Evolutionary conservation across 176 grass and related monocot species (phyloP).

Genomic region (Elaeis guineensis): DNA sequence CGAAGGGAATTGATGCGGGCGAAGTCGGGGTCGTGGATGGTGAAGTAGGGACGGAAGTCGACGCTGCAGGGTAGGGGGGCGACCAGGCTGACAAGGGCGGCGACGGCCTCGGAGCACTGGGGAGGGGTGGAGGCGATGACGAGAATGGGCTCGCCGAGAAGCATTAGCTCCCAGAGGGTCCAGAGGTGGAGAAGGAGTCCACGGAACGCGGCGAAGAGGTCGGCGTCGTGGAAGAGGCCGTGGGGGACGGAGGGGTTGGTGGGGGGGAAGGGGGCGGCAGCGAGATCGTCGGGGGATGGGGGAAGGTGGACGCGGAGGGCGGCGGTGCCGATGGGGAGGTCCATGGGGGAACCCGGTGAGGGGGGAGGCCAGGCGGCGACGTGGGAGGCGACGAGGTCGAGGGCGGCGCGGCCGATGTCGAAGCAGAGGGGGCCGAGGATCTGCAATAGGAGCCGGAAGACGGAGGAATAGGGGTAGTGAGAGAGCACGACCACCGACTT

Average conservation of each 20-base stretch:
- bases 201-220: constrained; percentile 75
- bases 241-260: constrained; percentile 60
- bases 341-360: constrained; percentile 45
- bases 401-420: constrained; percentile 71
- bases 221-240: constrained; percentile 80
- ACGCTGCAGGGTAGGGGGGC: constrained; percentile 65
- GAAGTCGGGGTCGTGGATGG: constrained; percentile 96
- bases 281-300: constrained; percentile 34
- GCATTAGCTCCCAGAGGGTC: constrained; percentile 94
- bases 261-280: constrained; percentile 33
- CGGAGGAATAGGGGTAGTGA: constrained; percentile 53
- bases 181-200: constrained; percentile 79
- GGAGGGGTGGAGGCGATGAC: constrained; percentile 71
- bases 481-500: constrained; percentile 92
- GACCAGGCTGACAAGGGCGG: constrained; percentile 82
- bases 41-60: constrained; percentile 90
- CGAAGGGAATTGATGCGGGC: constrained; percentile 64
- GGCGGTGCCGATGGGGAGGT: constrained; percentile 78
- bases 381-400: constrained; percentile 75
- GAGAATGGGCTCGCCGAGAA: constrained; percentile 63
- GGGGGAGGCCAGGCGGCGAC: constrained; percentile 79
- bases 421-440: constrained; percentile 98
- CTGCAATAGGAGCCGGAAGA: constrained; percentile 79
- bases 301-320: constrained; percentile 68
- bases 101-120: constrained; percentile 88